A percentile compares a stretch with the other conserved stretches of the same genome.
These are phyloP conservation scores for Neurospora sp. DNA, from an alignment of 495 filamentous ascomycete genomes.

Conservation along the genomic window DNA sequence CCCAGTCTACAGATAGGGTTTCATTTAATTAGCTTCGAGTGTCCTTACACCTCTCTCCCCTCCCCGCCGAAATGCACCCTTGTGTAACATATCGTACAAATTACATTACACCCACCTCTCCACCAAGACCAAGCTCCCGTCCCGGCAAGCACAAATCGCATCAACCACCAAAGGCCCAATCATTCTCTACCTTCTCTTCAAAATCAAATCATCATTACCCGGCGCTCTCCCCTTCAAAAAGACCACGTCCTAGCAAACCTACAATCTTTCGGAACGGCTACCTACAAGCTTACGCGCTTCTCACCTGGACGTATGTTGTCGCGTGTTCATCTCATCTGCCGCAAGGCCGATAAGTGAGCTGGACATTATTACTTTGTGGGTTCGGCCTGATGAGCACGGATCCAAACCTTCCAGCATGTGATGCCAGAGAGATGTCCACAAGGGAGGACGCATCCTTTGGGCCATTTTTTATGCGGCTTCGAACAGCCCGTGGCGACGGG, in stretches of 20 bases:
- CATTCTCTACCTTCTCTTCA: neutral
- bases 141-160: neutral
- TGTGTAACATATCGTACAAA: neutral
- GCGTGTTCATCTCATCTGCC: too few relatives aligned
- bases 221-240: neutral
- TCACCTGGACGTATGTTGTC: neutral
- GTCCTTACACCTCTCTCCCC: neutral
- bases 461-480: too few relatives aligned
- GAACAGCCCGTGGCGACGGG: too few relatives aligned
- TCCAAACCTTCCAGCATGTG: too few relatives aligned
- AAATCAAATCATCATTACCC: neutral
- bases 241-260: neutral
- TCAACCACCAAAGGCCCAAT: neutral
- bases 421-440: too few relatives aligned
- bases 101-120: neutral
- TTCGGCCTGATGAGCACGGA: too few relatives aligned
- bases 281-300: neutral
- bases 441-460: too few relatives aligned
- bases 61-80: neutral
- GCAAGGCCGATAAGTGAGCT: too few relatives aligned
- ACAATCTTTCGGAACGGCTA: neutral
- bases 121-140: neutral
- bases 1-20: too few relatives aligned
- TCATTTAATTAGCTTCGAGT: neutral
- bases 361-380: too few relatives aligned